Conservation (phyloP, 805 yeast species). For the Saccharomycopsis olivae region DNA sequence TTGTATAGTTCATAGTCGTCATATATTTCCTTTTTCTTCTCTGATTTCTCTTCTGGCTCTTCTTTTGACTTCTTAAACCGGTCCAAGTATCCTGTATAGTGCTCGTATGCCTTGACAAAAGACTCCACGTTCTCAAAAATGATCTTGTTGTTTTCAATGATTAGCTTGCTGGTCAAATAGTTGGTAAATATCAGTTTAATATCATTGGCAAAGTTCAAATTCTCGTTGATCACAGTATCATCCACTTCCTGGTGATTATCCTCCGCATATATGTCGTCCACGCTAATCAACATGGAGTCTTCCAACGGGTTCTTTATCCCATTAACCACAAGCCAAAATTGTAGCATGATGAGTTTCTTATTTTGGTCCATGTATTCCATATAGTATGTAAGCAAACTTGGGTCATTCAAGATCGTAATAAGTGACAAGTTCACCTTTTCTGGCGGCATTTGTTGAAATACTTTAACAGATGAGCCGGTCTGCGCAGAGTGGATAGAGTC, state of each 20-base stretch:
- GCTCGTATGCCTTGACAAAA: conserved; percentile 13
- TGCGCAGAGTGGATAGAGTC: conserved; percentile 3
- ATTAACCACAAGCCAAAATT: conserved; percentile 60
- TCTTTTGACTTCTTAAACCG: conserved; percentile 17
- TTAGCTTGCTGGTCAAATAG: conserved; percentile 15
- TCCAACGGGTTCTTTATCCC: conserved; percentile 65
- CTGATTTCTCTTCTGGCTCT: conserved; percentile 2
- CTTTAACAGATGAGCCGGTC: background rate
- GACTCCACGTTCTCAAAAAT: conserved; percentile 16
- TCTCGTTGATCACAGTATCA: conserved; percentile 7
- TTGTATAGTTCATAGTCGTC: conserved; percentile 11
- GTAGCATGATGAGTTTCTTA: conserved; percentile 35
- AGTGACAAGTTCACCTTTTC: conserved; percentile 24
- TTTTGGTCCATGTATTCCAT: conserved; percentile 47
- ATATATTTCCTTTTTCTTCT: background rate
- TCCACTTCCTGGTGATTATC: conserved; percentile 10
- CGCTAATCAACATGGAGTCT: conserved; percentile 21
- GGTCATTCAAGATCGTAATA: conserved; percentile 36
- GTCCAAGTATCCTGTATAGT: conserved; percentile 17
- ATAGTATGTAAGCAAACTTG: conserved; percentile 37
- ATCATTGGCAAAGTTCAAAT: conserved; percentile 15
- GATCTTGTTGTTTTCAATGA: conserved; percentile 16
- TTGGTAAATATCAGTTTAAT: conserved; percentile 14
- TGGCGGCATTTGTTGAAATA: background rate
- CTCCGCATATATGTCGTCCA: conserved; percentile 18